Percentiles rank a stretch among this genome's conserved stretches.
phyloP scores from a whole-genome alignment of 768 basidiomycete species.

The Podaxis pistillaris region DNA sequence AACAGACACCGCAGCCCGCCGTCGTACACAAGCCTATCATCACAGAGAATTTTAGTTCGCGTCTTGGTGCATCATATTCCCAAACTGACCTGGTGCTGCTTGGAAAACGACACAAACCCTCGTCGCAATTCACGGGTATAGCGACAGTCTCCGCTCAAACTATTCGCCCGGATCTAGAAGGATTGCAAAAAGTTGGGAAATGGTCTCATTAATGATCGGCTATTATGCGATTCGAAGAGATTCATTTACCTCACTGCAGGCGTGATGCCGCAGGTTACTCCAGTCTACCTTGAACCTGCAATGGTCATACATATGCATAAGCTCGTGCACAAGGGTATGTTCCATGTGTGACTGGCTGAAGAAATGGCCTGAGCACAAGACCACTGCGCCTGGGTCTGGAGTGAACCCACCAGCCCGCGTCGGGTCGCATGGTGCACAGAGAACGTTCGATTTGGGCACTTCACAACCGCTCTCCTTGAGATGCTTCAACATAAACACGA shows the following conservation, averaged over 20 bases:
- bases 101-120: constrained; percentile 77
- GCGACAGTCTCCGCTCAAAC: constrained; percentile 89
- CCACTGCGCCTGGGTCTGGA: constrained; percentile 72
- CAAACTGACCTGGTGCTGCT: constrained; percentile 83
- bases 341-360: constrained; percentile 86
- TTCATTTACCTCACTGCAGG: constrained; percentile 87
- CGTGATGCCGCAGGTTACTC: constrained; percentile 88
- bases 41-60: constrained; percentile 14
- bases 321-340: constrained; percentile 89
- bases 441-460: constrained; percentile 68
- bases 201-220: neutral
- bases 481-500: constrained; percentile 92
- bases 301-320: constrained; percentile 95
- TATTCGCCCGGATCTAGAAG: constrained; percentile 89
- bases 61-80: neutral
- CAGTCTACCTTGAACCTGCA: constrained; percentile 94
- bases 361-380: constrained; percentile 85
- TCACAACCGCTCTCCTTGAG: constrained; percentile 72
- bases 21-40: constrained; percentile 80
- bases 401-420: constrained; percentile 78
- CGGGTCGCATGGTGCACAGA: constrained; percentile 82
- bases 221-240: neutral
- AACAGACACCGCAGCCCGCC: constrained; percentile 83
- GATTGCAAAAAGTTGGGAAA: neutral
- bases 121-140: constrained; percentile 80